phyloP scores from a whole-genome alignment of 1,284 basidiomycete species.

The Heterobasidion irregulare region DNA sequence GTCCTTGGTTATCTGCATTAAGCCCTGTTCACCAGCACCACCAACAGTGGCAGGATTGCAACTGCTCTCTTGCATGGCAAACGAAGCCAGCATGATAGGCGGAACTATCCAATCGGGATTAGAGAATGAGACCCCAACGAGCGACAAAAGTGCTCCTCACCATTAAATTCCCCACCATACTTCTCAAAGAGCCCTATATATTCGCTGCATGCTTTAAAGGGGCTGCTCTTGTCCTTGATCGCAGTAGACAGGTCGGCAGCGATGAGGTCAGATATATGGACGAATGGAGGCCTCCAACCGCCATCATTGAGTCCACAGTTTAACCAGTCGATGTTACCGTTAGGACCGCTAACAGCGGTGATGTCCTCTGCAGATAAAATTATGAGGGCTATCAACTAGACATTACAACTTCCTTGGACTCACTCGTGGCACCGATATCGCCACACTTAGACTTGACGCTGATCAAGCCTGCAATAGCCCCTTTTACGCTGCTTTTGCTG shows the following conservation, averaged over 20 bases:
- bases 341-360: slow-evolving; percentile 51
- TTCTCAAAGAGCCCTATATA: slow-evolving; percentile 47
- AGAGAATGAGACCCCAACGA: background rate
- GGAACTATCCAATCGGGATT: slow-evolving; percentile 32
- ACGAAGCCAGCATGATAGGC: slow-evolving; percentile 72
- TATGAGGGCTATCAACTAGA: too few relatives aligned
- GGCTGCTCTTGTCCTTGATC: slow-evolving; percentile 36
- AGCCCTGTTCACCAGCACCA: slow-evolving; percentile 74
- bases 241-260: slow-evolving; percentile 34
- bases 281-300: slow-evolving; percentile 58
- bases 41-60: slow-evolving; percentile 70
- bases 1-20: slow-evolving; percentile 79
- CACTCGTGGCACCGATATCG: slow-evolving; percentile 19
- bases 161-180: slow-evolving; percentile 43
- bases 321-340: slow-evolving; percentile 69
- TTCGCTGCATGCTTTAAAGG: slow-evolving; percentile 43
- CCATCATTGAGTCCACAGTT: slow-evolving; percentile 63
- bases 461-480: slow-evolving; percentile 14
- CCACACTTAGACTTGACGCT: slow-evolving; percentile 16
- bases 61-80: slow-evolving; percentile 76
- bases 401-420: background rate
- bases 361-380: slow-evolving; percentile 30
- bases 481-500: background rate
- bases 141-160: slow-evolving; percentile 22
- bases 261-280: slow-evolving; percentile 48